Percentiles rank a stretch among this genome's conserved stretches.
Conservation (phyloP, 2,329 filamentous ascomycete species). For the Pseudogymnoascus sp. region DNA sequence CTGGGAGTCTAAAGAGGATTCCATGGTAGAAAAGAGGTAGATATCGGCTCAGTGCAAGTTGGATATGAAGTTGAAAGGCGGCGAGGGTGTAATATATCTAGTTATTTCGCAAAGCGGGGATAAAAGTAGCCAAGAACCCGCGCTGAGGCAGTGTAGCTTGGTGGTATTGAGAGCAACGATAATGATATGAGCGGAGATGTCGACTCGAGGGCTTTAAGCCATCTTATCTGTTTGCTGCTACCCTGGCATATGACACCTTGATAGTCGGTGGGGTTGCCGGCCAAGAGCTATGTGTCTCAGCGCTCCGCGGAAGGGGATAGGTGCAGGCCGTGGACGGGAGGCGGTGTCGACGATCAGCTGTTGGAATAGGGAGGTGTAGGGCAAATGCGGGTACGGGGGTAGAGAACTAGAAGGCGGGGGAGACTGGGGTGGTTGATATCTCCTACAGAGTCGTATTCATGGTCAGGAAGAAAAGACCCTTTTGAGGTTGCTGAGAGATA, state of each 20-base stretch:
- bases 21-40: background rate
- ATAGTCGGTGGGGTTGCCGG: background rate
- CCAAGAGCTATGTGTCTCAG: conserved; percentile 1
- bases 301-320: background rate
- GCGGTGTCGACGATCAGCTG: conserved; percentile 4
- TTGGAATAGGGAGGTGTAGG: background rate
- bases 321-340: background rate
- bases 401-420: background rate
- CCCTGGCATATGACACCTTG: conserved; percentile 3
- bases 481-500: background rate
- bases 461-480: background rate
- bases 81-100: background rate
- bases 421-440: background rate
- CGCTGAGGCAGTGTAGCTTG: background rate
- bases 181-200: background rate
- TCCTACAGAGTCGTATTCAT: background rate
- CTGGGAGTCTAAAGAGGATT: conserved; percentile 5
- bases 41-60: background rate
- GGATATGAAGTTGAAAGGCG: background rate
- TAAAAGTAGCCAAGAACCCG: background rate
- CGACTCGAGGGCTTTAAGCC: background rate
- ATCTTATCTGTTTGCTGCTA: background rate
- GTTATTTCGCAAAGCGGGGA: background rate
- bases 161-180: background rate
- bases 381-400: background rate